Evolutionary conservation across 2,329 filamentous ascomycete genomes (phyloP), one percentile per base, ranked within the genome.

Genomic region (Zymoseptoria ardabiliae): DNA sequence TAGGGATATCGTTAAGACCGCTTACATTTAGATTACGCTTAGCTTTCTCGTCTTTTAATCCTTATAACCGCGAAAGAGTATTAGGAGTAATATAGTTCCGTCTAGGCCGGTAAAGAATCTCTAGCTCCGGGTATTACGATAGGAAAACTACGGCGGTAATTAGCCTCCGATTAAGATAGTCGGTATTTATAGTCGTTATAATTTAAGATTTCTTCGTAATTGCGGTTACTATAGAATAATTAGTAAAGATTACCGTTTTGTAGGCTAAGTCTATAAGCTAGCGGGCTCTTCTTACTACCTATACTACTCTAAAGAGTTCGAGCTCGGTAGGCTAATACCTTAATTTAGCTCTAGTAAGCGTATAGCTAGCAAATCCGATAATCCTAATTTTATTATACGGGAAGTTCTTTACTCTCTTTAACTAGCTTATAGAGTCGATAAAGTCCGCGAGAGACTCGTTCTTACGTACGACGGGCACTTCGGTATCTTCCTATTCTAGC

Each of bases 161-260:
- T 0, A 56, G 21, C 2, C 22, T 10, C 2, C 45, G 23, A 19
- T 56, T 56, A 4, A 56, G 13, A 3, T 23, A 17, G 28, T 56
- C 13, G 2, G 17, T 56, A 10, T 19, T 49, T 7, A 50, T n/a
- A 0, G 41, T 56, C 5, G 41, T 56, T 10, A 41, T 11, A 3
- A 56, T 56, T 20, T 56, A 50, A 21, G 41, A 56, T 25, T 56
- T 56, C 41, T 56, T 56, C 21, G 21, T 13, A 6, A 56, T 49
- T 4, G 41, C 41, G 1, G 19, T 56, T 4, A 56, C 41, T 3
- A 21, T 41, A 17, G 8, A 56, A 11, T 56, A 56, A 28, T 56
- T 13, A 1, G 41, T 56, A 56, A 56, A 56, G 20, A 56, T 25
- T n/a, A 56, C 21, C 3, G 45, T 56, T 21, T 50, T 48, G 1